Conservation (phyloP, 139 green algal genomes). For the Zygnema circumcarinatum region DNA sequence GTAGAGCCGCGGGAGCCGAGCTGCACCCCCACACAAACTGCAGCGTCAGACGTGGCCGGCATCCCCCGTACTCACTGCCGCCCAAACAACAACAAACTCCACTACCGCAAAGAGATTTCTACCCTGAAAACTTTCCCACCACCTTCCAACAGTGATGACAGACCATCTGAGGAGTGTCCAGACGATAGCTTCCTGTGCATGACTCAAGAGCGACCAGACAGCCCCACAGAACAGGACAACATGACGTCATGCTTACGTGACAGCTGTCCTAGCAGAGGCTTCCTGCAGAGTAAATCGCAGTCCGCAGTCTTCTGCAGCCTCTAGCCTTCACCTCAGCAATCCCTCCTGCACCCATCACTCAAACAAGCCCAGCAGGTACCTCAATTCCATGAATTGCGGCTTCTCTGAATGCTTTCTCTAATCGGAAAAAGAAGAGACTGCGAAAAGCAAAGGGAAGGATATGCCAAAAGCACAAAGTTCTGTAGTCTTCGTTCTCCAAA, state of each 20-base stretch:
- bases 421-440: not conserved
- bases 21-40: too few species aligned
- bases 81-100: too few species aligned
- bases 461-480: not conserved
- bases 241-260: not conserved
- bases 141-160: too few species aligned
- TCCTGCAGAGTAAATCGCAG: not conserved
- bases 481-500: too few species aligned
- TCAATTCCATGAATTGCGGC: not conserved
- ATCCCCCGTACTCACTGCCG: too few species aligned
- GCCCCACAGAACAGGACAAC: not conserved
- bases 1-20: too few species aligned
- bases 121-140: too few species aligned
- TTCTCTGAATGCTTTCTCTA: not conserved
- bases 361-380: not conserved
- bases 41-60: too few species aligned
- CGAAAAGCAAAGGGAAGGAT: not conserved
- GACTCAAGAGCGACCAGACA: not conserved
- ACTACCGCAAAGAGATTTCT: too few species aligned
- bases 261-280: not conserved
- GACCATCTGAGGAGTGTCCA: too few species aligned
- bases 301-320: not conserved
- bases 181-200: too few species aligned
- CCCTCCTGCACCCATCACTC: not conserved
- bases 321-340: not conserved